Conservation (phyloP, 345 rosid species). For the Eucalyptus regnans region DNA sequence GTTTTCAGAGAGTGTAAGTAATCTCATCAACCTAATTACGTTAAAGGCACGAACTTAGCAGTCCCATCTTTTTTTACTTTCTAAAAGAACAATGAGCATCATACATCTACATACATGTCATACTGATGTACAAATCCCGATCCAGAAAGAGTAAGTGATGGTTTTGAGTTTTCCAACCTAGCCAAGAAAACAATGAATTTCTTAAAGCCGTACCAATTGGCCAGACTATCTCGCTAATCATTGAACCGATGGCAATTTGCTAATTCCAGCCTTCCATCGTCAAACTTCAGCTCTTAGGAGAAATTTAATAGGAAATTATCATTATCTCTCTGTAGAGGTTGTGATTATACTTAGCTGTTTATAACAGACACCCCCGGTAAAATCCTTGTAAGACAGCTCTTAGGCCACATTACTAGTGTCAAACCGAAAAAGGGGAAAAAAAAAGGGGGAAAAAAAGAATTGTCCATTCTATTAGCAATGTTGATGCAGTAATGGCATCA, state of each 20-base stretch:
- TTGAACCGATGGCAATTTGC: background rate
- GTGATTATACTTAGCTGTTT: background rate
- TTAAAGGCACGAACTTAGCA: background rate
- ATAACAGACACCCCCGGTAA: background rate
- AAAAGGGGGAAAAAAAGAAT: background rate
- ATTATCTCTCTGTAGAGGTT: background rate
- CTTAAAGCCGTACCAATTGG: background rate
- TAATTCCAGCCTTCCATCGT: background rate
- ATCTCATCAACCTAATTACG: background rate
- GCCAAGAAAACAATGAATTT: background rate
- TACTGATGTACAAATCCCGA: background rate
- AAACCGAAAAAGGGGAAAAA: background rate
- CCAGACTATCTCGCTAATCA: background rate
- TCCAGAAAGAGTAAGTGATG: background rate
- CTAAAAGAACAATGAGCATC: background rate
- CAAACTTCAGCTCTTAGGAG: background rate
- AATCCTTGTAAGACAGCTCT: background rate
- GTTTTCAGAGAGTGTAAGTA: conserved; percentile 98
- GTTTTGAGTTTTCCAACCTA: background rate
- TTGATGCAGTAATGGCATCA: background rate
- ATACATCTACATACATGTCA: background rate
- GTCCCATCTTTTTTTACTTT: background rate
- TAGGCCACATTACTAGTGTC: background rate
- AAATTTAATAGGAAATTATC: background rate
- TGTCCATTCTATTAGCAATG: background rate